Base-by-base conservation (phyloP, 179 eudicot genomes). In the Heliamphora pulchella region DNA sequence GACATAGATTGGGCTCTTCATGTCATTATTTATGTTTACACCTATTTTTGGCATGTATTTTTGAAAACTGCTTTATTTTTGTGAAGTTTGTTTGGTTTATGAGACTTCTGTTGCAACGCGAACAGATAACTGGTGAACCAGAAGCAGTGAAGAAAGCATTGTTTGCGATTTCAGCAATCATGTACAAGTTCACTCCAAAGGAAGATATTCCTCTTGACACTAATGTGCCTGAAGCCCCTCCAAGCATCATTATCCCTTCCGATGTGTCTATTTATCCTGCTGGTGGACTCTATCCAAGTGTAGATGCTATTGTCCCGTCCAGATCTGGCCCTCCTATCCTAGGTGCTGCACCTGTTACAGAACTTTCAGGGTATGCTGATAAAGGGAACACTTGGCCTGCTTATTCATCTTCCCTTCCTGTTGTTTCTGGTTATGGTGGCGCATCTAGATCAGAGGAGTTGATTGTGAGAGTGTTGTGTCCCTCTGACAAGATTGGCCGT, bases 101-200 rank as follows among this genome's bases (percentile, higher is more conserved):
- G 57, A 71, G 55, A 13, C 44, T 57, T 78, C 71, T 54, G 2
- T 63, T 64, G 13, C 53, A 51, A 14, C 72, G 46, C 68, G 18
- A 70, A 75, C 82, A 96, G 99, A 91, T 96, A 79, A 81, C 91
- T 65, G 99, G 99, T 69, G 97, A 92, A 75, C 74, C 97, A 39
- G 97, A 91, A 70, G 89, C 90, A 39, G 97, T 96, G 64, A 89
- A 84, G 89, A 90, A 84, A 83, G 98, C 97, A 39, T 78, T 96
- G 69, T 94, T 88, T 84, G 99, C 98, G 50, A 86, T 96, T 81
- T 94, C 99, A 84, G 84, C 97, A 13, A 89, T 96, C 77, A 89
- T 96, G 90, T 96, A 94, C 89, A 96, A 96, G 85, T 94, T 94
- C 61, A 47, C 87, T 50, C 92, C 99, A 11, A 96, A 89, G 87